Evolutionary conservation across 495 filamentous ascomycete species (phyloP), one percentile per base, ranked within the genome.

Genomic region (Collariella sp.): DNA sequence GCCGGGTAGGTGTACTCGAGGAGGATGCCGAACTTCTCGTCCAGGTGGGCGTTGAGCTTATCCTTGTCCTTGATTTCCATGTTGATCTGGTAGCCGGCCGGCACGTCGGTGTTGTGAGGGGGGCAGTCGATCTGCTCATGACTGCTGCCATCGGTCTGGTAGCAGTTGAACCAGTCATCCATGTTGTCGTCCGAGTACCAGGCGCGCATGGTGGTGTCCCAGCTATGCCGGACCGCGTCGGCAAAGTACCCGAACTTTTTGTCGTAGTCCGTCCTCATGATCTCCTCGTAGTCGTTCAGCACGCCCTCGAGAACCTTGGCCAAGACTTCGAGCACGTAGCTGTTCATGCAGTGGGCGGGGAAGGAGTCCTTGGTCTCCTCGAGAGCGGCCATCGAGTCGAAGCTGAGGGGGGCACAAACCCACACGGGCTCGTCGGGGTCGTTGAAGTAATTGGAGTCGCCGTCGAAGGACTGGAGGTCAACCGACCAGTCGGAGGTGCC

Each of bases 401-500:
- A 5, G 26, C 26, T 31, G n/a, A n/a, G n/a, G n/a, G n/a, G n/a
- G n/a, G n/a, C n/a, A n/a, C n/a, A n/a, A n/a, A n/a, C n/a, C n/a
- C n/a, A n/a, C n/a, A n/a, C n/a, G n/a, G n/a, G n/a, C n/a, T n/a
- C n/a, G n/a, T n/a, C n/a, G n/a, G n/a, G n/a, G n/a, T n/a, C n/a
- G n/a, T n/a, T n/a, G n/a, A n/a, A n/a, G n/a, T n/a, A n/a, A n/a
- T n/a, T n/a, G n/a, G n/a, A n/a, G n/a, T n/a, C n/a, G n/a, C n/a
- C n/a, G n/a, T n/a, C n/a, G 26, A 31, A 31, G 26, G 26, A 31
- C 26, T 31, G 26, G 39, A 76, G 53, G 45, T 76, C 73, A 20
- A 67, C 50, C 15, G 74, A 72, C 72, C 72, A 77, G 39, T 75
- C 69, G n/a, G 23, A 56, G 7, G 59, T 70, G 6, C 73, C 73